Percentiles rank a stretch among this genome's conserved stretches.
These are phyloP conservation scores for Beta macrorhiza DNA, from an alignment of 179 eudicot genomes.

Conservation along the genomic window DNA sequence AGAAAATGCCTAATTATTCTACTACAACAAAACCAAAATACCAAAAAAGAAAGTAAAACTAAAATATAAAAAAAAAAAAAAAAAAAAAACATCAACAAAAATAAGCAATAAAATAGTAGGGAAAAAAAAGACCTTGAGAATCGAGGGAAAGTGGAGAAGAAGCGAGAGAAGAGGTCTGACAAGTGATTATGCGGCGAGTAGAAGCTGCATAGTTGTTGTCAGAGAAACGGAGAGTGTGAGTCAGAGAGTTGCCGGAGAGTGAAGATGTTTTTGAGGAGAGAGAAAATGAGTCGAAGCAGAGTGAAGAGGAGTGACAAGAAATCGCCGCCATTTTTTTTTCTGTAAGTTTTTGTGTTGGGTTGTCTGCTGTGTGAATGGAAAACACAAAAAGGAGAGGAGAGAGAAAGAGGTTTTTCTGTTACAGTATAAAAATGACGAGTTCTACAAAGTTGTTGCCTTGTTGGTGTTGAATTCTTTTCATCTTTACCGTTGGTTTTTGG, in stretches of 20 bases:
- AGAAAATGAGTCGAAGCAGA: conserved; percentile 37
- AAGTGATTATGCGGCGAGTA: conserved; percentile 41
- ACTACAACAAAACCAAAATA: background rate
- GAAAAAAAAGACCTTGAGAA: conserved; percentile 37
- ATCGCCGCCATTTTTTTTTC: conserved; percentile 38
- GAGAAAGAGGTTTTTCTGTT: conserved; percentile 15
- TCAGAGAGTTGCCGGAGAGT: conserved; percentile 28
- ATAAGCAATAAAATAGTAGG: background rate
- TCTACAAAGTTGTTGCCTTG: background rate
- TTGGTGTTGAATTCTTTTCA: background rate
- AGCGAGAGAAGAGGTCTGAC: conserved; percentile 49
- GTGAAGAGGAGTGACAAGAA: conserved; percentile 33
- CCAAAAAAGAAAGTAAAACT: background rate
- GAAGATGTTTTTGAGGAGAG: conserved; percentile 43
- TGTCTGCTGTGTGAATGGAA: background rate
- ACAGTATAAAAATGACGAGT: background rate
- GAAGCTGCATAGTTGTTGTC: conserved; percentile 18
- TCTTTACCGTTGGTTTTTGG: too few relatives aligned
- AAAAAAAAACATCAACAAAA: background rate
- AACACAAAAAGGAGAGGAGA: conserved; percentile 30
- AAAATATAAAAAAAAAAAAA: background rate
- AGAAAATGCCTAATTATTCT: background rate
- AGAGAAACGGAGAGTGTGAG: conserved; percentile 33
- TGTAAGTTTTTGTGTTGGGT: background rate
- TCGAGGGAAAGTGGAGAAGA: conserved; percentile 38